Evolutionary conservation across 495 filamentous ascomycete genomes (phyloP).

Genomic region (Aspergillus taichungensis): DNA sequence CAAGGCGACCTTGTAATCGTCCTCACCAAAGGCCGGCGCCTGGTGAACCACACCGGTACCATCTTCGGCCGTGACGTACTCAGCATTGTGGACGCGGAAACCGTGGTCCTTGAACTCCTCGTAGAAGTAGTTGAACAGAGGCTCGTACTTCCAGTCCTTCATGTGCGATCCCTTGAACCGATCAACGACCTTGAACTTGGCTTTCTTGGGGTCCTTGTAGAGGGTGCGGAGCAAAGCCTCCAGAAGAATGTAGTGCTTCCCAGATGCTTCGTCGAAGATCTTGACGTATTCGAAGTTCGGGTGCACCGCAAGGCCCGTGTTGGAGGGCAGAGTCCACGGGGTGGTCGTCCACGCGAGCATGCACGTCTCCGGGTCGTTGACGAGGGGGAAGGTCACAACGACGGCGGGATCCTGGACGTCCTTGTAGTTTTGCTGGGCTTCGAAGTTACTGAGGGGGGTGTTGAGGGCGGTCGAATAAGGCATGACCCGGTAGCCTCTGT

Average conservation of each 20-base stretch:
- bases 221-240: slow-evolving; percentile 77
- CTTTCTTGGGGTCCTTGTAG: slow-evolving; percentile 97
- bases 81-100: slow-evolving; percentile 78
- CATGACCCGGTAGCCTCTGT: slow-evolving; percentile 86
- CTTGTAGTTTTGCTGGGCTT: slow-evolving; percentile 90
- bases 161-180: slow-evolving; percentile 80
- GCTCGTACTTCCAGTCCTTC: slow-evolving; percentile 86
- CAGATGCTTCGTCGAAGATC: slow-evolving; percentile 71
- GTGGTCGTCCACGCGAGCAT: slow-evolving; percentile 93
- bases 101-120: slow-evolving; percentile 85
- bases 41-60: slow-evolving; percentile 97
- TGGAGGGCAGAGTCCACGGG: slow-evolving; percentile 89
- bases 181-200: slow-evolving; percentile 81
- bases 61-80: slow-evolving; percentile 85
- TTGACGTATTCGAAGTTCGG: slow-evolving; percentile 93
- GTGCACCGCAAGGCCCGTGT: slow-evolving; percentile 71
- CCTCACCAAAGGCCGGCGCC: slow-evolving; percentile 90
- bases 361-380: slow-evolving; percentile 63
- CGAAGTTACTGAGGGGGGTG: slow-evolving; percentile 88
- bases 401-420: slow-evolving; percentile 90
- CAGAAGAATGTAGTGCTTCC: slow-evolving; percentile 80
- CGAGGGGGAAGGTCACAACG: slow-evolving; percentile 77
- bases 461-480: slow-evolving; percentile 88
- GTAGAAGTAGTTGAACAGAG: slow-evolving; percentile 88
- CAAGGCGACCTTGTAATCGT: slow-evolving; percentile 84